Base-by-base conservation (phyloP, 371 early-diverging fungal genomes). In the Aphelidium insulamus region DNA sequence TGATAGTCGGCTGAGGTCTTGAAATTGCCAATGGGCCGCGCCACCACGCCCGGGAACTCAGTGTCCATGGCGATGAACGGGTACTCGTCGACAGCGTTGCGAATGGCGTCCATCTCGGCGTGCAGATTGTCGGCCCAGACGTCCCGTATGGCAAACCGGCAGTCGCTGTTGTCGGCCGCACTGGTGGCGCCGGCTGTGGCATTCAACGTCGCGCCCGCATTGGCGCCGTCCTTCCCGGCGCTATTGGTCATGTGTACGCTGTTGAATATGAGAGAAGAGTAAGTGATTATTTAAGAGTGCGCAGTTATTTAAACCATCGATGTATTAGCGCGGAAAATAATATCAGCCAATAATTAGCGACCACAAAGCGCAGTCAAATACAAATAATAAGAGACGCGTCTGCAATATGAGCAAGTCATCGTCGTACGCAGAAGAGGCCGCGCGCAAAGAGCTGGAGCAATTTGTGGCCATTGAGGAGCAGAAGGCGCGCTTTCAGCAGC, bases 41-140 rank as follows among this genome's bases (percentile, higher is more conserved):
- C 98, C 14, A 99, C 95, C 3, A 97, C 92, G 27, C 99, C 99
- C 28, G 99, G 99, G 46, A 99, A 99, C 55, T 99, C 99, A 5
- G 98, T 99, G 57, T 99, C 94, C 98, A 99, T 99, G 16, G 97
- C 69, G 18, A 98, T 62, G 57, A 87, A 95, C 21, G 82, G 85
- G 45, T 94, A 99, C 37, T 73, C 65, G 49, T 82, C 77, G 12
- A 98, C 77, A 17, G 88, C 55, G 44, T 78, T 70, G 33, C 94
- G 77, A 40, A 99, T 64, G 32, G 69, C 62, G 9, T 60, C 70
- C 75, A 99, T 84, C 58, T 97, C 98, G 34, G 75, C 71, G 45
- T 92, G 90, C 32, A 99, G 58, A 55, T 95, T 99, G 44, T 80
- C 72, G 27, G 81, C 90, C 99, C 99, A 92, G 31, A 92, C 94